Conservation (phyloP, 768 basidiomycete species). For the Multifurca ochricompacta region DNA sequence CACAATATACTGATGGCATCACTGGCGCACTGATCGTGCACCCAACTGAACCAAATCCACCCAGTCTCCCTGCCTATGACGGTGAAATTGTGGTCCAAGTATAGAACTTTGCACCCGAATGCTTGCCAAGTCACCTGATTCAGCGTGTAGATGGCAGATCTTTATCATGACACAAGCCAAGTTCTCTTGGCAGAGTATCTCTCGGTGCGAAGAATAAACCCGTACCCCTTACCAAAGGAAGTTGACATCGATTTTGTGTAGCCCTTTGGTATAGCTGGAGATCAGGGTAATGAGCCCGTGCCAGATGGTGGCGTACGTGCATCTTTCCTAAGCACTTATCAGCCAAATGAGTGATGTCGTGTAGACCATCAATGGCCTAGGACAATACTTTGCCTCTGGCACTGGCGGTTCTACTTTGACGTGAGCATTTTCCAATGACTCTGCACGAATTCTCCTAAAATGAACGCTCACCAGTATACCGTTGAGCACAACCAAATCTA, state of each 20-base stretch:
- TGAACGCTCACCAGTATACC: constrained; percentile 26
- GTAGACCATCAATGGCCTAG: constrained; percentile 30
- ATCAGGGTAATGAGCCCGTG: constrained; percentile 30
- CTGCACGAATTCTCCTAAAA: constrained; percentile 11
- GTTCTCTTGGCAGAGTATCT: constrained; percentile 23
- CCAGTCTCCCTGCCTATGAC: constrained; percentile 32
- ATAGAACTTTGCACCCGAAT: neutral
- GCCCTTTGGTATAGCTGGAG: constrained; percentile 28
- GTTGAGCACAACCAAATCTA: constrained; percentile 33
- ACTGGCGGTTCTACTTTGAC: constrained; percentile 29
- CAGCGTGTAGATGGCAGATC: constrained; percentile 32
- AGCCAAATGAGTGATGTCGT: neutral
- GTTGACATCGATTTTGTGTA: constrained; percentile 9
- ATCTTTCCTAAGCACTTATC: neutral
- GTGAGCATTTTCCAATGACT: constrained; percentile 10
- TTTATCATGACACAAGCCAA: constrained; percentile 27
- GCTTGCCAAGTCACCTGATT: neutral
- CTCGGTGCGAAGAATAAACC: constrained; percentile 22
- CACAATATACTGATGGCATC: constrained; percentile 42
- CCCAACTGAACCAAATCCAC: constrained; percentile 30
- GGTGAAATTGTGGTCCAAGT: constrained; percentile 29
- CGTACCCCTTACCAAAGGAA: neutral
- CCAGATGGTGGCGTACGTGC: constrained; percentile 28
- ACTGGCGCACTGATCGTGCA: constrained; percentile 43
- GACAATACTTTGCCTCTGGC: constrained; percentile 24